Evolutionary conservation across 1,139 yeast genomes (phyloP).

Genomic region (Yamadazyma atmosphaerica): DNA sequence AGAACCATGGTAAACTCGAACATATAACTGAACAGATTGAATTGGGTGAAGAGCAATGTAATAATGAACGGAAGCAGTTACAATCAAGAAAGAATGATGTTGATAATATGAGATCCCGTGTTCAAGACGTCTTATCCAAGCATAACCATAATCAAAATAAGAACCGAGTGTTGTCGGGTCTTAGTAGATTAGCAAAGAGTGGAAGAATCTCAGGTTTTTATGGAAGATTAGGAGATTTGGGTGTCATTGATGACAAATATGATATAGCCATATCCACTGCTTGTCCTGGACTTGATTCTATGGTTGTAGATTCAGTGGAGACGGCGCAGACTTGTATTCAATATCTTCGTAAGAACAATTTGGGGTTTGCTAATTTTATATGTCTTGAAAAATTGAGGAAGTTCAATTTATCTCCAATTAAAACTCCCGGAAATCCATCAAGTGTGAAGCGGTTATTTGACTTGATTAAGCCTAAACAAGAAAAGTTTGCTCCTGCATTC

Average conservation of each 20-base stretch:
- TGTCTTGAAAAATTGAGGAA: conserved; percentile 72
- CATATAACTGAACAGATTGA: conserved; percentile 54
- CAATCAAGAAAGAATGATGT: conserved; percentile 55
- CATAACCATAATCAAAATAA: conserved; percentile 63
- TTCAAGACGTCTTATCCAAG: conserved; percentile 64
- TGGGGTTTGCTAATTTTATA: conserved; percentile 90
- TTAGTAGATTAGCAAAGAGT: conserved; percentile 67
- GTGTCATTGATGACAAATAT: conserved; percentile 80
- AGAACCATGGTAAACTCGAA: conserved; percentile 44
- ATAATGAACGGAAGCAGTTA: conserved; percentile 47
- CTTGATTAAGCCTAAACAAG: conserved; percentile 66
- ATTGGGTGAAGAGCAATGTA: conserved; percentile 60
- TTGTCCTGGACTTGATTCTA: conserved; percentile 85
- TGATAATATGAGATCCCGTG: conserved; percentile 57
- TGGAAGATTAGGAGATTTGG: conserved; percentile 90
- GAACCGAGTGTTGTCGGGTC: conserved; percentile 69
- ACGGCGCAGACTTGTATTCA: conserved; percentile 92
- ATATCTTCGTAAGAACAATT: conserved; percentile 74
- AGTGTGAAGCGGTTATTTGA: conserved; percentile 83
- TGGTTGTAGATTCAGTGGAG: conserved; percentile 93
- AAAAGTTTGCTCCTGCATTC: conserved; percentile 80
- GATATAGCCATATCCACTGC: conserved; percentile 97
- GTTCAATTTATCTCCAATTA: conserved; percentile 59
- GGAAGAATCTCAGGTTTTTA: conserved; percentile 86
- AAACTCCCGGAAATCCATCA: conserved; percentile 67